Percentiles rank a stretch among this genome's conserved stretches.
Conservation (phyloP, 73 alveolate species). For the Paramecium sexaurelia region DNA sequence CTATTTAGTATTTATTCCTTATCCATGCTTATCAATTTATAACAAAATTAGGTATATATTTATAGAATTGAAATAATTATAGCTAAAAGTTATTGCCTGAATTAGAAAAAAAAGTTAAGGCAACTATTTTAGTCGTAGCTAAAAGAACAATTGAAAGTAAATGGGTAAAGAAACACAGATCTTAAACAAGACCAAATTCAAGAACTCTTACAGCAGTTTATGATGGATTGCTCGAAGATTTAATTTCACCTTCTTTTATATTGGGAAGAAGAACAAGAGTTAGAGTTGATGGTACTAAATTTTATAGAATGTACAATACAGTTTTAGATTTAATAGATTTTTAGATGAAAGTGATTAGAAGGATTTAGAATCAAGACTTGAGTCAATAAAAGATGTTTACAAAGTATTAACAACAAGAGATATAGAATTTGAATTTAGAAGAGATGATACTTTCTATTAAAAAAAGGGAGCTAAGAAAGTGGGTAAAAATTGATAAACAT, state of each 20-base stretch:
- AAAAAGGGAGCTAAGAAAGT: conserved; percentile 6
- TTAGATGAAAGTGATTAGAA: conserved; percentile 29
- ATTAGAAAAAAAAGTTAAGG: conserved; percentile 63
- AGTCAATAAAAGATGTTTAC: background rate
- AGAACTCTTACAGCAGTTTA: conserved; percentile 65
- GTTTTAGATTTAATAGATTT: background rate
- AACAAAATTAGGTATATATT: background rate
- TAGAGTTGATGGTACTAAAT: conserved; percentile 65
- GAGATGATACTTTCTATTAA: conserved; percentile 26
- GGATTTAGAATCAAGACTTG: conserved; percentile 30
- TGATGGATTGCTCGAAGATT: conserved; percentile 67
- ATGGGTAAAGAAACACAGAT: conserved; percentile 68
- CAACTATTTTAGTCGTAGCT: conserved; percentile 62
- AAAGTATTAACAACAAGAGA: conserved; percentile 43
- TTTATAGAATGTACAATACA: conserved; percentile 57
- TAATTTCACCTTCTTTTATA: conserved; percentile 48
- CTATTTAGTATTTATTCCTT: conserved; percentile 11
- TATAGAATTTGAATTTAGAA: conserved; percentile 36
- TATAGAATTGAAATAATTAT: background rate
- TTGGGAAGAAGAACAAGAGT: conserved; percentile 70
- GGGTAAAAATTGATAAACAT: background rate
- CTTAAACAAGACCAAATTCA: conserved; percentile 65
- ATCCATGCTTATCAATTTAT: conserved; percentile 33
- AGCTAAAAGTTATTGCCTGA: conserved; percentile 61
- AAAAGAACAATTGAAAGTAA: conserved; percentile 63